These are phyloP conservation scores for Macrolepiota albuminosa DNA, from an alignment of 768 basidiomycete species.

Conservation along the genomic window DNA sequence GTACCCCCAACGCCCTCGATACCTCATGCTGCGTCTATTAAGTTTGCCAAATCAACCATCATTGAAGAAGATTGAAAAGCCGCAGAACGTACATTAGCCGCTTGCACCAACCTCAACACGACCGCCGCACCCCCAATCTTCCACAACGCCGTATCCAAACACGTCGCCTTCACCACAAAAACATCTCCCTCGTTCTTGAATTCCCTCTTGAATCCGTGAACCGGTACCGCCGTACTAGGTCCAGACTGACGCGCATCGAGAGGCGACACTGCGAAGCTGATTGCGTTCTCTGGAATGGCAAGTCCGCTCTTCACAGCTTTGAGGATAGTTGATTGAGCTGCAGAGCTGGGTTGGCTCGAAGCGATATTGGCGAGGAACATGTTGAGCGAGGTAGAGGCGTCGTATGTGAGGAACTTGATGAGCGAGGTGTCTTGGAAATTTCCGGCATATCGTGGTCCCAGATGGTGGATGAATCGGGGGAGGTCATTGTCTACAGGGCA, in stretches of 20 bases:
- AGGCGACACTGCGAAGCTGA: constrained; percentile 40
- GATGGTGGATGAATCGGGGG: constrained; percentile 71
- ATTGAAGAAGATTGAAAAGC: background rate
- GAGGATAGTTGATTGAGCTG: constrained; percentile 30
- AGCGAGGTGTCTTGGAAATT: constrained; percentile 72
- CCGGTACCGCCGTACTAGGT: constrained; percentile 8
- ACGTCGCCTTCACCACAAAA: constrained; percentile 51
- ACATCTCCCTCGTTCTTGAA: constrained; percentile 48
- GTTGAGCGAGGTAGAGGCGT: constrained; percentile 78
- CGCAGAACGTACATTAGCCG: constrained; percentile 53
- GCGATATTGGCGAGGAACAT: constrained; percentile 59
- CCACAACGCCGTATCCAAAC: constrained; percentile 75
- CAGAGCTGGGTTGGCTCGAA: constrained; percentile 26
- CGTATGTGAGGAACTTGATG: constrained; percentile 77
- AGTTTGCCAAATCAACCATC: background rate
- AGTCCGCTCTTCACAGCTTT: constrained; percentile 48
- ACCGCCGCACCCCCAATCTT: constrained; percentile 80
- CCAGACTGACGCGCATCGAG: constrained; percentile 20
- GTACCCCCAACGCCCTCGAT: constrained; percentile 63
- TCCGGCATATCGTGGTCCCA: constrained; percentile 74
- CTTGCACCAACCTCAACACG: constrained; percentile 66
- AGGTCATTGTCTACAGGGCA: constrained; percentile 55
- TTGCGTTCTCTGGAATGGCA: constrained; percentile 31
- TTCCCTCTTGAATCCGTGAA: constrained; percentile 16
- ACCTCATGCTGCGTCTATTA: constrained; percentile 71